Percentiles rank a stretch among this genome's conserved stretches.
These are phyloP conservation scores for Cryphonectria parasitica DNA, from an alignment of 2,329 filamentous ascomycete species.

Conservation along the genomic window DNA sequence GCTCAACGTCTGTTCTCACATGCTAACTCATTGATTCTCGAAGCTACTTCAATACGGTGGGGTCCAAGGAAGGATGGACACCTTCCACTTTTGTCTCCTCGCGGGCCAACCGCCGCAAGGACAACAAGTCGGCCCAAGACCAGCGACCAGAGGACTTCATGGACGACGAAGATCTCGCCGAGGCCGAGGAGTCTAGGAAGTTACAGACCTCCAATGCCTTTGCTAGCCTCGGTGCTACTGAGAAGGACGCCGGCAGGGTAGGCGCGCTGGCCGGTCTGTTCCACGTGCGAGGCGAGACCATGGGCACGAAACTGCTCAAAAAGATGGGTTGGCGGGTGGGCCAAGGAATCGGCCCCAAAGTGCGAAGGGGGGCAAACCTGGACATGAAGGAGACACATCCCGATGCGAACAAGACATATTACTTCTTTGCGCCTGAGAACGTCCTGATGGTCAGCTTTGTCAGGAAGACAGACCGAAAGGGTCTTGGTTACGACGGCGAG, in stretches of 20 bases:
- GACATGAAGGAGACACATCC: conserved; percentile 52
- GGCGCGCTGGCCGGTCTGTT: conserved; percentile 73
- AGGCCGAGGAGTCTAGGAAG: conserved; percentile 76
- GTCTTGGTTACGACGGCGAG: conserved; percentile 69
- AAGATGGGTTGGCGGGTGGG: conserved; percentile 97
- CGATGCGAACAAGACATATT: conserved; percentile 58
- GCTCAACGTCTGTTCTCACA: background rate
- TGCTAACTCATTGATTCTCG: background rate
- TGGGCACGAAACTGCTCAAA: conserved; percentile 82
- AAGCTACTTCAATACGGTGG: conserved; percentile 97
- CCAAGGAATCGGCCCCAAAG: conserved; percentile 88
- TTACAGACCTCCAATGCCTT: conserved; percentile 76
- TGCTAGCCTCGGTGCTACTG: conserved; percentile 72
- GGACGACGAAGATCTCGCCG: conserved; percentile 94
- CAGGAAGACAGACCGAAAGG: conserved; percentile 70
- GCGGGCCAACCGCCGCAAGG: conserved; percentile 74
- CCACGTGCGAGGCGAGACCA: conserved; percentile 74
- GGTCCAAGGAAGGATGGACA: conserved; percentile 97
- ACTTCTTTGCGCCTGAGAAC: conserved; percentile 87
- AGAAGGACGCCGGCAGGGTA: conserved; percentile 54
- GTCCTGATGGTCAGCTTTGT: conserved; percentile 68
- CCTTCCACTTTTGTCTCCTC: conserved; percentile 92
- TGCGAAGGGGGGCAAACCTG: conserved; percentile 74
- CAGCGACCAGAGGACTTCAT: conserved; percentile 89
- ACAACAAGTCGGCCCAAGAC: conserved; percentile 54